Percentiles rank a stretch among this genome's conserved stretches.
These are phyloP conservation scores for Ochetophila trinervis DNA, from an alignment of 306 rosid species.

Conservation along the genomic window DNA sequence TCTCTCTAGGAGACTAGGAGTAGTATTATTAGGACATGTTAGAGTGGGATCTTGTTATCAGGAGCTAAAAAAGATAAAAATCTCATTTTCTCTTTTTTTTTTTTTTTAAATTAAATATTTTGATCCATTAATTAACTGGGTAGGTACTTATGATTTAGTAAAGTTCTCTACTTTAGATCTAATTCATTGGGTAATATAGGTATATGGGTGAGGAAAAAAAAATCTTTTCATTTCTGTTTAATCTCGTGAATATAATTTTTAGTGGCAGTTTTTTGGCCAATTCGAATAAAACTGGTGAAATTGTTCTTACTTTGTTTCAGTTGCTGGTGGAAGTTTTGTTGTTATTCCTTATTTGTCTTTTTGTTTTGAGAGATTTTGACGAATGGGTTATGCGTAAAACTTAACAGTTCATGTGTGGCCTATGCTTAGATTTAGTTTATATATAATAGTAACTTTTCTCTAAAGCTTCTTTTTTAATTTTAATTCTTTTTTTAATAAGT, in stretches of 20 bases:
- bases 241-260: background rate
- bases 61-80: background rate
- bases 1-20: no score
- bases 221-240: background rate
- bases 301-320: background rate
- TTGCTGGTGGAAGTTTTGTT: background rate
- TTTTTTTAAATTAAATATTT: background rate
- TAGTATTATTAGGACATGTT: no score
- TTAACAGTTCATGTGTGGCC: background rate
- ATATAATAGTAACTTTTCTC: background rate
- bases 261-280: background rate
- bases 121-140: background rate
- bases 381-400: background rate
- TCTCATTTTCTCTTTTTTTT: background rate
- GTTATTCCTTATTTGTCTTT: background rate
- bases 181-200: background rate
- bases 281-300: background rate
- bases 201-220: background rate
- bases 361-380: background rate
- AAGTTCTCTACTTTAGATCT: slow-evolving; percentile 12
- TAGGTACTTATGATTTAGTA: background rate
- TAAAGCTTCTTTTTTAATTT: background rate
- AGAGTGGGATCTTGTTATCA: background rate
- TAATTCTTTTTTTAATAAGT: no score
- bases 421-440: background rate